A percentile compares a stretch with the other conserved stretches of the same genome.
These are phyloP conservation scores for Murraya paniculata DNA, from an alignment of 345 rosid genomes.

Conservation along the genomic window DNA sequence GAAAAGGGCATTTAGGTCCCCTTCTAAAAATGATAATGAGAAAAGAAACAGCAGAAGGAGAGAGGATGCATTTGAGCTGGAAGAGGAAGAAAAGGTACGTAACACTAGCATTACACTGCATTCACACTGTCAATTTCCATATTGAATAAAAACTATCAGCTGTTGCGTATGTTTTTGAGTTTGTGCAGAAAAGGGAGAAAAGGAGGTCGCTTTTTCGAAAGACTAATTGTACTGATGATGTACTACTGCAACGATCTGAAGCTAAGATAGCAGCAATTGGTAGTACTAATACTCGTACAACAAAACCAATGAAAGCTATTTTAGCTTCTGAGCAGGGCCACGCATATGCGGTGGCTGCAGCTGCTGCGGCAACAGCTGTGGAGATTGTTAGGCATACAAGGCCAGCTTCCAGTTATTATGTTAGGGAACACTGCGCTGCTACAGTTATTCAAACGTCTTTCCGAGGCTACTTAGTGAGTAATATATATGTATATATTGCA, in stretches of 20 bases:
- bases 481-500: no score
- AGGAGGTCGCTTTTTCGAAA: conserved; percentile 74
- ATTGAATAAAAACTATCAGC: not conserved
- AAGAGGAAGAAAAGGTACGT: conserved; percentile 73
- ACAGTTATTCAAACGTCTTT: conserved; percentile 75
- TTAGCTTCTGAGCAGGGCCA: conserved; percentile 41
- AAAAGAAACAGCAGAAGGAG: conserved; percentile 44
- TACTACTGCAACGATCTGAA: conserved; percentile 18
- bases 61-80: conserved; percentile 41
- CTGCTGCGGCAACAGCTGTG: conserved; percentile 56
- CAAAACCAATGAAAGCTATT: conserved; percentile 15
- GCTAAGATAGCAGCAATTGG: conserved; percentile 2
- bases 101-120: not conserved
- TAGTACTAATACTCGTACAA: not conserved
- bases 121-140: not conserved
- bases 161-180: not conserved
- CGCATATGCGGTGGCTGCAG: conserved; percentile 58
- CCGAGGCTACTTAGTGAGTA: conserved; percentile 80
- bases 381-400: conserved; percentile 58
- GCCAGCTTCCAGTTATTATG: conserved; percentile 37
- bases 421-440: conserved; percentile 70
- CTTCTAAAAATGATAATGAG: conserved; percentile 49
- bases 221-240: conserved; percentile 27
- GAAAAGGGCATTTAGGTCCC: conserved; percentile 83
- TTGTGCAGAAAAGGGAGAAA: conserved; percentile 66